Evolutionary conservation across 2,329 filamentous ascomycete species (phyloP).

Genomic region (Fusarium circinatum): DNA sequence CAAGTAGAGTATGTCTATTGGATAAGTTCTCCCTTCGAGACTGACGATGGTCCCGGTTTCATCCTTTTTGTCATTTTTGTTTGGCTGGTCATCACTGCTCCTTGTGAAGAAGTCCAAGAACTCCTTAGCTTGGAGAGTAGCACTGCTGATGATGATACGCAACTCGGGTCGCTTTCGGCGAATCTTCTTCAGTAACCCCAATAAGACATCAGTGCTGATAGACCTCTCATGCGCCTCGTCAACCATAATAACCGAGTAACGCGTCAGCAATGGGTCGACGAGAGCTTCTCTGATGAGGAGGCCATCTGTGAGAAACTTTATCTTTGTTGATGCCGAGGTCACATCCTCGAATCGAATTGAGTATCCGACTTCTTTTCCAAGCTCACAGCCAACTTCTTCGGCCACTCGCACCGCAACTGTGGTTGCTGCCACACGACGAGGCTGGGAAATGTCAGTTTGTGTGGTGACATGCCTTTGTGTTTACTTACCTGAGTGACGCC

Average conservation of each 20-base stretch:
- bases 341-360: conserved; percentile 93
- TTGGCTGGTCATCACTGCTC: conserved; percentile 50
- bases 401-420: conserved; percentile 90
- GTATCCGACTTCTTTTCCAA: conserved; percentile 93
- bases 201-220: conserved; percentile 88
- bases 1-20: conserved; percentile 87
- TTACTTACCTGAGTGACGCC: conserved; percentile 84
- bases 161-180: conserved; percentile 81
- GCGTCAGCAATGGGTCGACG: conserved; percentile 88
- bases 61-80: conserved; percentile 46
- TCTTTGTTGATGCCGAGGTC: conserved; percentile 83
- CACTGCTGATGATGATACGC: conserved; percentile 90
- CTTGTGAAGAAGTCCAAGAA: conserved; percentile 81
- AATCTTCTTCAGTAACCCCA: conserved; percentile 93
- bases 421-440: conserved; percentile 88
- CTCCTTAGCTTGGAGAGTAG: conserved; percentile 88
- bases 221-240: conserved; percentile 97
- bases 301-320: conserved; percentile 97
- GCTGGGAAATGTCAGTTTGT: conserved; percentile 61
- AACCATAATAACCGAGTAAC: conserved; percentile 97
- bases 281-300: conserved; percentile 90
- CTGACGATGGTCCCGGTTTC: conserved; percentile 71
- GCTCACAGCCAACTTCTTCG: conserved; percentile 84
- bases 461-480: conserved; percentile 10
- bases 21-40: conserved; percentile 87